phyloP scores from a whole-genome alignment of 139 green algal species.

The Coccomyxa sp. region DNA sequence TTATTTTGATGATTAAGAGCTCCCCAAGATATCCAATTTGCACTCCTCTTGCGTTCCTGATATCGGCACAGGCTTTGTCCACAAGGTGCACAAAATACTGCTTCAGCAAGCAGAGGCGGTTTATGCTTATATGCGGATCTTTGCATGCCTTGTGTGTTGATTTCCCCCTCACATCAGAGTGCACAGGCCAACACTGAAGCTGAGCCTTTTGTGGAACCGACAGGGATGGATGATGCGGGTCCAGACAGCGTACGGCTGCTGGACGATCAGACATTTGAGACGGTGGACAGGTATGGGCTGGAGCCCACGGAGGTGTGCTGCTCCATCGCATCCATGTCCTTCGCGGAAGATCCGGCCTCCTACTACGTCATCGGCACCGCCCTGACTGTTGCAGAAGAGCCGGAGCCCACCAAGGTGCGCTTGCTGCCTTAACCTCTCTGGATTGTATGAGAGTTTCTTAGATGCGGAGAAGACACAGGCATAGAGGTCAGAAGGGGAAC shows the following conservation, averaged over 20 bases:
- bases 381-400: conserved; percentile 60
- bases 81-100: no score
- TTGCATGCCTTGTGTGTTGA: no score
- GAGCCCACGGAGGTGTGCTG: conserved; percentile 50
- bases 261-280: conserved; percentile 79
- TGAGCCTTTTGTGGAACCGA: no score
- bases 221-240: no score
- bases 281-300: conserved; percentile 50
- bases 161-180: no score
- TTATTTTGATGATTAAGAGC: no score
- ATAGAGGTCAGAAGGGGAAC: background rate
- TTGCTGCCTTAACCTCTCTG: background rate
- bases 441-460: background rate
- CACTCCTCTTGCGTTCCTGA: no score
- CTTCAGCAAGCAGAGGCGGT: no score
- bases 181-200: no score
- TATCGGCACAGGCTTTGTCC: no score
- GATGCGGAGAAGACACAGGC: conserved; percentile 6
- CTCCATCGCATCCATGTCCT: conserved; percentile 27
- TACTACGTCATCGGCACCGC: conserved; percentile 89
- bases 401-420: conserved; percentile 69
- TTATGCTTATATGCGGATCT: no score
- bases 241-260: conserved; percentile 50
- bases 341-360: conserved; percentile 37
- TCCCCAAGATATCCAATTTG: no score